phyloP scores from a whole-genome alignment of 345 rosid genomes.

The Pistacia vera region DNA sequence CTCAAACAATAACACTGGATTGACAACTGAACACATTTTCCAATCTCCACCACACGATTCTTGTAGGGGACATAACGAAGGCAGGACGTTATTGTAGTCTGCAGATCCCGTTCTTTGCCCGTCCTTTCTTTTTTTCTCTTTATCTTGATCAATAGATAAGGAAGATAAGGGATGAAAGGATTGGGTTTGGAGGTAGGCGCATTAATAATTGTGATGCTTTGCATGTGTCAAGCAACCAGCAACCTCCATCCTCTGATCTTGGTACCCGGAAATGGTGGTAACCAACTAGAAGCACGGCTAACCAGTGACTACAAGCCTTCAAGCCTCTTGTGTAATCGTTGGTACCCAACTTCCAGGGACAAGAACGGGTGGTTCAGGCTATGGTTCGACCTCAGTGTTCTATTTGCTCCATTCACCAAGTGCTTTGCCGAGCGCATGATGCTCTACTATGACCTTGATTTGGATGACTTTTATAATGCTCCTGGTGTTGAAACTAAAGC shows the following conservation, averaged over 20 bases:
- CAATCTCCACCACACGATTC: conserved; percentile 4
- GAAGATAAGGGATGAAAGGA: conserved; percentile 22
- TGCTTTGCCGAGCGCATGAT: conserved; percentile 80
- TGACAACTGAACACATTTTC: not conserved
- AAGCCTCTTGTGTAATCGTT: conserved; percentile 54
- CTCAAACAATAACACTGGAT: no score
- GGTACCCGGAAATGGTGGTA: conserved; percentile 88
- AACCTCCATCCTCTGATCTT: conserved; percentile 67
- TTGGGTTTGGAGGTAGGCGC: conserved; percentile 9
- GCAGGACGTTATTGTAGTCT: no score
- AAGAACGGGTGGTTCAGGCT: conserved; percentile 81
- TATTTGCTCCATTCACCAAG: conserved; percentile 63
- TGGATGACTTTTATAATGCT: conserved; percentile 75
- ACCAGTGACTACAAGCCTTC: conserved; percentile 58
- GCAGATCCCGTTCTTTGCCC: not conserved
- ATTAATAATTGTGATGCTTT: conserved; percentile 38
- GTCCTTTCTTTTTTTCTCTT: not conserved
- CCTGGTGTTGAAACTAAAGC: conserved; percentile 78
- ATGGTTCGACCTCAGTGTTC: conserved; percentile 77
- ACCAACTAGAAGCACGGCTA: conserved; percentile 78
- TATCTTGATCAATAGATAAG: not conserved
- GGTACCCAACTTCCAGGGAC: conserved; percentile 49
- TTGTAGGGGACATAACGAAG: not conserved
- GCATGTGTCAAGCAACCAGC: conserved; percentile 36
- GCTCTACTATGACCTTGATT: conserved; percentile 55